Evolutionary conservation across 2,329 filamentous ascomycete species (phyloP).

Genomic region (Akanthomyces uredinophilus): DNA sequence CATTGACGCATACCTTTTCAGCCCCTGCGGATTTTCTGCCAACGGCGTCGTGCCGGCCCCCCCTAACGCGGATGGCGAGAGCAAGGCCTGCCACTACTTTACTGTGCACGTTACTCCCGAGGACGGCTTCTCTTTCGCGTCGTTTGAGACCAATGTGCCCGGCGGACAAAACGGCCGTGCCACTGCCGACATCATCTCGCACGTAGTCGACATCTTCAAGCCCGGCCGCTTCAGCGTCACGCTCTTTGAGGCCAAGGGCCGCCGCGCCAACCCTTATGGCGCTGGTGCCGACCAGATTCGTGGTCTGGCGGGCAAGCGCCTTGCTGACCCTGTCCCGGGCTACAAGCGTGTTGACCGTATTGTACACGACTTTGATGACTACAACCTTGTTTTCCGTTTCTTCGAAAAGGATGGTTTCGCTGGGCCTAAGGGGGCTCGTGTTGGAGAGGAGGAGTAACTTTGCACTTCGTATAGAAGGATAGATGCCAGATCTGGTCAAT

Average conservation of each 20-base stretch:
- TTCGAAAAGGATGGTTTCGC: constrained; percentile 84
- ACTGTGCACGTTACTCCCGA: constrained; percentile 98
- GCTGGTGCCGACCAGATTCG: constrained; percentile 36
- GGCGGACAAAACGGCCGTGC: constrained; percentile 81
- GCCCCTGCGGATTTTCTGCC: constrained; percentile 93
- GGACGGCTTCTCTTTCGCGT: constrained; percentile 94
- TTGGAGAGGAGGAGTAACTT: constrained; percentile 45
- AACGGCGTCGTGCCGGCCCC: constrained; percentile 90
- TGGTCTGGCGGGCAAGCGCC: constrained; percentile 37
- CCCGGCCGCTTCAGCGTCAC: constrained; percentile 97
- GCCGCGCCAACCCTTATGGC: constrained; percentile 37
- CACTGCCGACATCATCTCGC: constrained; percentile 85
- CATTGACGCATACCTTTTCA: constrained; percentile 94
- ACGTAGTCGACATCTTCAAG: constrained; percentile 93
- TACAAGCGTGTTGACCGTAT: constrained; percentile 91
- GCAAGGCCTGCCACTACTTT: constrained; percentile 76
- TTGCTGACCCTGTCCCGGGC: constrained; percentile 74
- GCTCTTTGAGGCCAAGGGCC: constrained; percentile 81
- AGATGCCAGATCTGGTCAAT: neutral
- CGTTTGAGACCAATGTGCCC: constrained; percentile 97
- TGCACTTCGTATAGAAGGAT: neutral
- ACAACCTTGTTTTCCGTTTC: constrained; percentile 93
- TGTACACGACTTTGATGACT: constrained; percentile 95
- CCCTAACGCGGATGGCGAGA: constrained; percentile 42
- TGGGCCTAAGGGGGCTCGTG: constrained; percentile 46